Base-by-base conservation (phyloP, 257 asterid species). In the Ilex aquifolium region DNA sequence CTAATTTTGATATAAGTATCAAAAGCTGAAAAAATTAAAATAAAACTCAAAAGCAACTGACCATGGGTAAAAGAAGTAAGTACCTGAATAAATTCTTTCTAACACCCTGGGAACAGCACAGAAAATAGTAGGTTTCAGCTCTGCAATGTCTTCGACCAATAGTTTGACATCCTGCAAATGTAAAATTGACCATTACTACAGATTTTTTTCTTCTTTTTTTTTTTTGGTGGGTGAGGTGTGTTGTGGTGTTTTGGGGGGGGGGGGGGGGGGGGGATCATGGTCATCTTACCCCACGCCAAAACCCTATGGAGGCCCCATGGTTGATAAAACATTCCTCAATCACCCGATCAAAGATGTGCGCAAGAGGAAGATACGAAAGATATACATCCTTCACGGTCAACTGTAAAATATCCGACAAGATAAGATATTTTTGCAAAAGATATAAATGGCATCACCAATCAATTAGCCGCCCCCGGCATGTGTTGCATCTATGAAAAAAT, bases 71-170 rank as follows among this genome's bases (percentile, higher is more conserved):
- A 36, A 36, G 42, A 36, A 8, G 8, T 4, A 65, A 68, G 32
- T 63, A 89, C 99, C 99, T 82, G 96, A 58, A 74, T 87, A 75
- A 64, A 92, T 84, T 84, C 96, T 83, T n/a, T 92, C 97, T 67
- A 92, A 65, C 11, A 92, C 99, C 44, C 99, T 91, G 64, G 99
- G 99, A 78, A 92, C 99, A 32, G 96, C 97, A 74, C 93, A 89
- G 69, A 89, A 92, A 67, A 92, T 65, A 65, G 96, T 83, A 30
- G 99, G 99, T 72, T 92, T 89, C 44, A 92, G 82, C 81, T 77
- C 94, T 60, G 55, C 87, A 63, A 92, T 76, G 75, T 92, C 99
- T 77, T 89, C 97, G n/a, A 85, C 88, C 67, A 92, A 76, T 56
- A 89, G 80, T 73, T 92, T 92, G 44, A 88, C 90, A 36, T 36